These are phyloP conservation scores for Venturia aucupariae DNA, from an alignment of 2,329 filamentous ascomycete genomes.

Conservation along the genomic window DNA sequence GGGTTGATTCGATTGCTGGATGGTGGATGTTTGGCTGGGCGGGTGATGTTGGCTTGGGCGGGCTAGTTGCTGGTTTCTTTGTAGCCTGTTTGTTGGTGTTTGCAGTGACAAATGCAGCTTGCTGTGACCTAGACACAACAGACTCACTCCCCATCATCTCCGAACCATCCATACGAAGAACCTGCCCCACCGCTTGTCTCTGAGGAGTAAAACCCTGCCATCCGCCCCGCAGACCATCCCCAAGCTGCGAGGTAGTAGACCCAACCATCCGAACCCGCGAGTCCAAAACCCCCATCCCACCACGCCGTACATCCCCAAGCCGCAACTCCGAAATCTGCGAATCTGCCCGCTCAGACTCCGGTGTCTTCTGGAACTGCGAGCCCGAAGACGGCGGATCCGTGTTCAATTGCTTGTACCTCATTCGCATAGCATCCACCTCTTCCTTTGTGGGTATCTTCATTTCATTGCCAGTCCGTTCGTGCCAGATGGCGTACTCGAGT, in stretches of 20 bases:
- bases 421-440: not conserved
- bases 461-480: not conserved
- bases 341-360: not conserved
- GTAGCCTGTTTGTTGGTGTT: not conserved
- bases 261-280: too few species aligned
- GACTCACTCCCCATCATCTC: not conserved
- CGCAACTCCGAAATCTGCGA: not conserved
- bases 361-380: not conserved
- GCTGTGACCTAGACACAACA: not conserved
- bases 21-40: not conserved
- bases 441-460: not conserved
- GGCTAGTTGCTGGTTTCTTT: not conserved
- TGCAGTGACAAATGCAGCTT: not conserved
- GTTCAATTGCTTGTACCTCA: not conserved
- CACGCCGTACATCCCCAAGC: not conserved
- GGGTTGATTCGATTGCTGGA: not conserved
- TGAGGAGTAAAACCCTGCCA: too few species aligned
- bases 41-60: not conserved
- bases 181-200: not conserved
- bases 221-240: too few species aligned
- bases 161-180: not conserved
- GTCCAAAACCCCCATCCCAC: too few species aligned
- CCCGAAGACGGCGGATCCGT: not conserved
- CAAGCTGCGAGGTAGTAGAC: not conserved
- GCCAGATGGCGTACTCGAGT: not conserved